Base-by-base conservation (phyloP, 2,329 filamentous ascomycete species). In the Paradendryphiella salina region DNA sequence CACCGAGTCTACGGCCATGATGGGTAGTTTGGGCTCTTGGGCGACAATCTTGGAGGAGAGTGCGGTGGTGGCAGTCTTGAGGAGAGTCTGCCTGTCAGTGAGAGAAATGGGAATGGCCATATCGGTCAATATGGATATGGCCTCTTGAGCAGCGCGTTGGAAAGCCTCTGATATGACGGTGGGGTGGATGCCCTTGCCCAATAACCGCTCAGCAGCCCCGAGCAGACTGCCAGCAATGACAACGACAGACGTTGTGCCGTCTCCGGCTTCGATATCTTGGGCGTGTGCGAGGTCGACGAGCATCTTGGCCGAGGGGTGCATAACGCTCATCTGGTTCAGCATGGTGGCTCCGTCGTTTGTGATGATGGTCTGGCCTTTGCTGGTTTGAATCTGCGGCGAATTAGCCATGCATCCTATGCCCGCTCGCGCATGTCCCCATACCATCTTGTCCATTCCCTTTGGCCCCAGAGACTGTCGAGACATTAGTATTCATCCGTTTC, bases 291-390 rank as follows among this genome's bases (percentile, higher is more conserved):
- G 84, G 75, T 99, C 92, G 69, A 99, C 94, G 63, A 99, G 82
- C 94, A 99, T 99, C 80, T 96, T 96, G 43, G 94, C 94, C 40
- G 95, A 96, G n/a, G 94, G 94, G 73, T 99, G 94, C 88, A 99
- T 91, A 63, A 99, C 94, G 61, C 90, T 89, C 94, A 99, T 97
- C 80, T 93, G 93, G 79, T 89, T 96, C 71, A 99, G 80, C 93
- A 99, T 99, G 50, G 94, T 99, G 80, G 95, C 96, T 75, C 94
- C 94, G 77, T 99, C 94, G 81, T 99, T 99, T 71, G 94, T 99
- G 79, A 99, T 99, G 75, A 97, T 94, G 51, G 92, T 96, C 76
- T 96, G 90, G 78, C 93, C 94, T 79, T 90, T 96, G 73, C 91
- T 89, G 54, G 88, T 95, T 81, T 95, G 89, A 68, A 99, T 97